Evolutionary conservation across 768 basidiomycete genomes (phyloP).

Genomic region (Lanmaoa rubissima): DNA sequence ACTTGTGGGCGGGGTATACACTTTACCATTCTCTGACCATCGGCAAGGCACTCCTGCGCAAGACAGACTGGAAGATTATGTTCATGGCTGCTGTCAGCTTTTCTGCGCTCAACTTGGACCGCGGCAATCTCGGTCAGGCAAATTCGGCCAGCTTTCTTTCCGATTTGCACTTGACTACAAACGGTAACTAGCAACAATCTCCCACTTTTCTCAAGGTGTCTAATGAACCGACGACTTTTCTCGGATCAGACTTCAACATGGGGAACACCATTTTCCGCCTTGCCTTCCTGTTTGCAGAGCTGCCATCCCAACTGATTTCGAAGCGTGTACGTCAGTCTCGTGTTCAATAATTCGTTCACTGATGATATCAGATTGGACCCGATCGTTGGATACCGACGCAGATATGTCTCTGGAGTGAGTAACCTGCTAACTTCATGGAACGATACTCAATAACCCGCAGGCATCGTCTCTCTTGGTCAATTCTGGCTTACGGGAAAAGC

Average conservation of each 20-base stretch:
- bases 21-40: neutral
- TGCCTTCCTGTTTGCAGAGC: conserved; percentile 52
- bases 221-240: neutral
- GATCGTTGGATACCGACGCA: conserved; percentile 65
- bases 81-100: conserved; percentile 55
- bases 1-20: neutral
- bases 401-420: conserved; percentile 50
- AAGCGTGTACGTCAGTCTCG: conserved; percentile 42
- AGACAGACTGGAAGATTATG: conserved; percentile 64
- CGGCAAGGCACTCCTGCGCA: conserved; percentile 45
- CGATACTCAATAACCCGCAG: conserved; percentile 3
- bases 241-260: conserved; percentile 46
- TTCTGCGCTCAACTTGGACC: conserved; percentile 53
- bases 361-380: conserved; percentile 45
- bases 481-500: conserved; percentile 56
- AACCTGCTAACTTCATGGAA: neutral
- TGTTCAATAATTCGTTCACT: neutral
- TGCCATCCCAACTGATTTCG: conserved; percentile 62
- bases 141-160: conserved; percentile 58
- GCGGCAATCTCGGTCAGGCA: conserved; percentile 54
- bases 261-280: conserved; percentile 55
- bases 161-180: conserved; percentile 52
- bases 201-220: neutral
- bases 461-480: conserved; percentile 48
- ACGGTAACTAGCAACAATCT: conserved; percentile 30